Conservation (phyloP, 306 rosid species). For the Sesbania bispinosa region DNA sequence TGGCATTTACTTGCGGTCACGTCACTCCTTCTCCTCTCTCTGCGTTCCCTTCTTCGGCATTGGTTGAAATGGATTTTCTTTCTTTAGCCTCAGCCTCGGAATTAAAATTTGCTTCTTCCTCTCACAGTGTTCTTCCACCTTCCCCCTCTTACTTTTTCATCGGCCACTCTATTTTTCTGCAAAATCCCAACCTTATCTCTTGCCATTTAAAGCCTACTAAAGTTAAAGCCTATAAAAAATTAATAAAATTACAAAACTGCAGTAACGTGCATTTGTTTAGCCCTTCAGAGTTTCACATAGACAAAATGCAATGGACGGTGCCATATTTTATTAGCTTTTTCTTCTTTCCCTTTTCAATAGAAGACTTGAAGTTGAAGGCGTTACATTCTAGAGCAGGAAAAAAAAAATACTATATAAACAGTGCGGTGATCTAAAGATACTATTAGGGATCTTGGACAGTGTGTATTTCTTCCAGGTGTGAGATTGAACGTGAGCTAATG, state of each 20-base stretch:
- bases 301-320: background rate
- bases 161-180: slow-evolving; percentile 1
- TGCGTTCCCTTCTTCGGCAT: slow-evolving; percentile 18
- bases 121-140: background rate
- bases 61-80: slow-evolving; percentile 18
- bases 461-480: background rate
- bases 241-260: background rate
- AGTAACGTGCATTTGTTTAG: background rate
- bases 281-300: background rate
- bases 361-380: slow-evolving; percentile 16
- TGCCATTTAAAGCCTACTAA: slow-evolving; percentile 1
- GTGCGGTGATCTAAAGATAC: background rate
- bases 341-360: background rate
- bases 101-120: background rate
- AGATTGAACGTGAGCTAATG: too few relatives aligned
- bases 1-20: slow-evolving; percentile 42
- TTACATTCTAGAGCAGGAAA: background rate
- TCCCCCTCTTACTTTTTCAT: slow-evolving; percentile 3
- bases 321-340: background rate
- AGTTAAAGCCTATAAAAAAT: background rate
- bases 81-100: too few relatives aligned
- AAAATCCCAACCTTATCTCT: slow-evolving; percentile 22
- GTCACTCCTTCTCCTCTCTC: slow-evolving; percentile 23
- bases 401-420: background rate
- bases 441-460: slow-evolving; percentile 23